These are phyloP conservation scores for Polyporus arcularius DNA, from an alignment of 768 basidiomycete genomes.

Conservation along the genomic window DNA sequence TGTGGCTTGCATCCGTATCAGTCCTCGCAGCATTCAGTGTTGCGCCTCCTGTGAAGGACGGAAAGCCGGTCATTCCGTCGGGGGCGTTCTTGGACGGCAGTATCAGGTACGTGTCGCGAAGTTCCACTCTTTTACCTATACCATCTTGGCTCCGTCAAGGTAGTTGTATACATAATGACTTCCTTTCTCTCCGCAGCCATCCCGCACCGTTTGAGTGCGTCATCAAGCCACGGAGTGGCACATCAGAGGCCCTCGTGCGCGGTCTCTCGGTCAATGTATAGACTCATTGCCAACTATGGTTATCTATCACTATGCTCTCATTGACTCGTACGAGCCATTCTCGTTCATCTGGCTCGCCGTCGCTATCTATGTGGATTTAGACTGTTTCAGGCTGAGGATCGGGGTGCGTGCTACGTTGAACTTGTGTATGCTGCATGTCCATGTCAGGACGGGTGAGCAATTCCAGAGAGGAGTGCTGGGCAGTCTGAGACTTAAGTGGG, in stretches of 20 bases:
- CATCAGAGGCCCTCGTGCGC: constrained; percentile 16
- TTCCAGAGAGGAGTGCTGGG: too few species aligned
- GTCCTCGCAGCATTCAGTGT: constrained; percentile 31
- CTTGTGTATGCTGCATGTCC: too few species aligned
- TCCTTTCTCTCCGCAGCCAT: constrained; percentile 10
- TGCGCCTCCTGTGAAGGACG: constrained; percentile 6
- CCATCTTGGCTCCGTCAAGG: neutral
- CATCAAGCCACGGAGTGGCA: constrained; percentile 25
- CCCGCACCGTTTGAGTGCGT: constrained; percentile 25
- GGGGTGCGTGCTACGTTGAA: too few species aligned
- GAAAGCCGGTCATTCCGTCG: constrained; percentile 18
- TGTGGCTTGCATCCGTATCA: constrained; percentile 29
- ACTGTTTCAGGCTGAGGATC: too few species aligned
- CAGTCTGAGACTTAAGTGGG: too few species aligned
- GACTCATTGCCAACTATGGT: neutral
- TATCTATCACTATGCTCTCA: too few species aligned
- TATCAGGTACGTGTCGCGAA: constrained; percentile 18
- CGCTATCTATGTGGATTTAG: too few species aligned
- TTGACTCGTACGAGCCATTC: too few species aligned
- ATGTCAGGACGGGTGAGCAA: too few species aligned
- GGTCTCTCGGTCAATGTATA: neutral
- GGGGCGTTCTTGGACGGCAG: constrained; percentile 17
- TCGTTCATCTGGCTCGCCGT: too few species aligned
- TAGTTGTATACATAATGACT: neutral
- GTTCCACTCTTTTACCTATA: neutral